Evolutionary conservation across 768 basidiomycete genomes (phyloP).

Genomic region (Tephrocybe sp.): DNA sequence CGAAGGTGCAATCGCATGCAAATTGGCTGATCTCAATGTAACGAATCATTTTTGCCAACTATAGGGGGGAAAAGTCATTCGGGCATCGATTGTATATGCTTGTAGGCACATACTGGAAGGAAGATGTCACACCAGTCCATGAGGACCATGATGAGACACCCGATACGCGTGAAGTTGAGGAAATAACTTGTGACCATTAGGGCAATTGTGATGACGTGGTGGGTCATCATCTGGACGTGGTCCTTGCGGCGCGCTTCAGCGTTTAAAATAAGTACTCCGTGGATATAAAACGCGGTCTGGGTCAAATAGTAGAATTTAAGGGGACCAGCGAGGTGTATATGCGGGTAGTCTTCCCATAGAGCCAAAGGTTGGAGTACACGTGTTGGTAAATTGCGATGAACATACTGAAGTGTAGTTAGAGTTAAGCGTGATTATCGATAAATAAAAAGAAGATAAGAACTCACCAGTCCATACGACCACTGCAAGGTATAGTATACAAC

Average conservation of each 20-base stretch:
- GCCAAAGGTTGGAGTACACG: constrained; percentile 57
- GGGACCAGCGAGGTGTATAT: constrained; percentile 72
- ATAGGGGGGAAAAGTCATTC: constrained; percentile 8
- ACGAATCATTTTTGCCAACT: constrained; percentile 93
- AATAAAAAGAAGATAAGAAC: constrained; percentile 35
- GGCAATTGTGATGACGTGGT: constrained; percentile 86
- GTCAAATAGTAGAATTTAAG: constrained; percentile 89
- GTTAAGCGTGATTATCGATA: neutral
- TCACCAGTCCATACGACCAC: constrained; percentile 78
- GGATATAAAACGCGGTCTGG: constrained; percentile 86
- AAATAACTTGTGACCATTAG: constrained; percentile 79
- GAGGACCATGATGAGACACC: constrained; percentile 83
- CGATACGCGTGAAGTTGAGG: constrained; percentile 83
- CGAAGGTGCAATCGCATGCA: constrained; percentile 75
- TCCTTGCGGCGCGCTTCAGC: constrained; percentile 91
- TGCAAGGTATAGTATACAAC: constrained; percentile 75
- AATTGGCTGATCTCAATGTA: constrained; percentile 68
- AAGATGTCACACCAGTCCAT: constrained; percentile 97
- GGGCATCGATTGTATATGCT: neutral
- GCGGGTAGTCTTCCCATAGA: constrained; percentile 82
- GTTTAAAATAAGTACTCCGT: constrained; percentile 89
- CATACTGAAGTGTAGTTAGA: constrained; percentile 57
- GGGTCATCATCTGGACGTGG: constrained; percentile 93
- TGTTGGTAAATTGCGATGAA: constrained; percentile 72
- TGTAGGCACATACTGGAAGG: constrained; percentile 65